A percentile compares a stretch with the other conserved stretches of the same genome.
phyloP scores from a whole-genome alignment of 306 rosid species.

The Dicorynia guianensis region DNA sequence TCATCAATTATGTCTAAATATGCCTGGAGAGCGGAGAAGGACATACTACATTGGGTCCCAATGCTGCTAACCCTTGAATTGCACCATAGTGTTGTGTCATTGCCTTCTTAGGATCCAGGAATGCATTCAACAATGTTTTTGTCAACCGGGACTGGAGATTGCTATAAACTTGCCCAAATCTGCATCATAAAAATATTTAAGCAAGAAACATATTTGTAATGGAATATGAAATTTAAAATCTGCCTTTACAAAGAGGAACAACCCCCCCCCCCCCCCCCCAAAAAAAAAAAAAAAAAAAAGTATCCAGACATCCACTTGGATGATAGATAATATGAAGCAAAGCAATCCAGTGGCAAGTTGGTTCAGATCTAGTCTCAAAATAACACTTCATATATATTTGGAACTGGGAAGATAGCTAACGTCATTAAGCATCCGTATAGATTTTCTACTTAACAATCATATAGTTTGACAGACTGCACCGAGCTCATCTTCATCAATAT shows the following conservation, averaged over 20 bases:
- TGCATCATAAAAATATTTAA: slow-evolving; percentile 46
- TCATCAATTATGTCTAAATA: slow-evolving; percentile 13
- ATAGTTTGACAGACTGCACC: slow-evolving; percentile 18
- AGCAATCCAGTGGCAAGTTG: too few relatives aligned
- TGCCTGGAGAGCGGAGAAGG: slow-evolving; percentile 40
- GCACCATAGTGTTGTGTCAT: slow-evolving; percentile 90
- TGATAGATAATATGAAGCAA: not conserved
- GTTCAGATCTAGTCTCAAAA: not conserved
- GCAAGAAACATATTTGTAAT: not conserved
- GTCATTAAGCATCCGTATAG: not conserved
- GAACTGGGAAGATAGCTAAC: slow-evolving; percentile 2
- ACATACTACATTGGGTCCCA: slow-evolving; percentile 82
- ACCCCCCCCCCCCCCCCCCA: too few relatives aligned
- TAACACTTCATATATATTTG: slow-evolving; percentile 12
- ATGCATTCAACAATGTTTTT: slow-evolving; percentile 81
- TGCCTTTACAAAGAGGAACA: too few relatives aligned
- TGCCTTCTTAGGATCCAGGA: slow-evolving; percentile 85
- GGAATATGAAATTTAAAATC: not conserved
- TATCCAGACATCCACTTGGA: not conserved
- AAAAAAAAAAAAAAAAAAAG: not conserved
- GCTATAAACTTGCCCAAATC: slow-evolving; percentile 83
- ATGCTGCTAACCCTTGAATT: slow-evolving; percentile 77
- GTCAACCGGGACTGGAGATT: slow-evolving; percentile 84
- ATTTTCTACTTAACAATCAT: slow-evolving; percentile 22
- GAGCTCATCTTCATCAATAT: slow-evolving; percentile 3